Base-by-base conservation (phyloP, 2,329 filamentous ascomycete genomes). In the Penicillium sp. region DNA sequence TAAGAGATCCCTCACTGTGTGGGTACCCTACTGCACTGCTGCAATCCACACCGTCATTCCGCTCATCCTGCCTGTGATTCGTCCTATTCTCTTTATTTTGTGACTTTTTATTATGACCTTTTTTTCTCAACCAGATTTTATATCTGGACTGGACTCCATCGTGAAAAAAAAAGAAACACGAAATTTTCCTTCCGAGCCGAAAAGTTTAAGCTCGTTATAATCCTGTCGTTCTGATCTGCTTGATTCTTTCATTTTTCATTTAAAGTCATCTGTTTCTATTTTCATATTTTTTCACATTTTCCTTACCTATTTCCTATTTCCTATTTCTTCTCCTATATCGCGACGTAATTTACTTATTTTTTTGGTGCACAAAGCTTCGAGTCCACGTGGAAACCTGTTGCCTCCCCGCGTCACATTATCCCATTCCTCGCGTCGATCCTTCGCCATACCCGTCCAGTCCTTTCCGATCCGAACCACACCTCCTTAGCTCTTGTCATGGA, bases 401-500 rank as follows among this genome's bases (percentile, higher is more conserved):
- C 21, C 38, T 47, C 49, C 45, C 45, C 45, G 45, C 45, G 45
- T 46, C 34, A 46, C 16, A 43, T 18, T 45, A 34, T 24, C 13
- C 46, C 53, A 55, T 47, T 50, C 41, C 41, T 50, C 46, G 46
- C 46, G 56, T 59, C 58, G 59, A 60, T 63, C 60, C 54, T 58
- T 58, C 49, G 45, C 54, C 58, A 56, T 53, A 60, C 51, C 51
- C 51, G 51, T 55, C 57, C 54, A 57, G 58, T 63, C 60, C 36
- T 57, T 58, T 62, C 56, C 59, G 56, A 59, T 61, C 60, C 56
- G 55, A 55, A 56, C 47, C 51, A 56, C 43, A 27, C 29, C 47
- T 54, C 52, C 32, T 47, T 48, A 48, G 58, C 50, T 51, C 18
- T 62, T 67, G 69, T 69, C 67, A 71, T 72, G 70, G 59, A 72